Evolutionary conservation across 2,329 filamentous ascomycete species (phyloP).

Genomic region (Ophiostoma ulmi): DNA sequence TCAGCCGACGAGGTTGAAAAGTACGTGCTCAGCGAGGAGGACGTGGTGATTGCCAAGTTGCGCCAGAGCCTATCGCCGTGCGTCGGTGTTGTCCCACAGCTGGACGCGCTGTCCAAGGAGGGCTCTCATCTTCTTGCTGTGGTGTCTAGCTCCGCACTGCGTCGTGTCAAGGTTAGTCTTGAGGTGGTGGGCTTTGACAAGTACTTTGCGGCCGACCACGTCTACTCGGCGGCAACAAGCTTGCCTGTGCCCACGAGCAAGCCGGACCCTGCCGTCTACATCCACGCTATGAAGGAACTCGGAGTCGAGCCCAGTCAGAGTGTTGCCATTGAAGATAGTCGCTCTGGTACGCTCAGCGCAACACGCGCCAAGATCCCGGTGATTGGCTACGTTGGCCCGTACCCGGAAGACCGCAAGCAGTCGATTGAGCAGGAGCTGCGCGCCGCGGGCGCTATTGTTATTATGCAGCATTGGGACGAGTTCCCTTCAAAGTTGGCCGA

Average conservation of each 20-base stretch:
- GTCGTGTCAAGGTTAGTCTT: constrained; percentile 71
- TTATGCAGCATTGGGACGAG: constrained; percentile 58
- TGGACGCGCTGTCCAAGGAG: constrained; percentile 56
- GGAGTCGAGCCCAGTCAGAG: constrained; percentile 66
- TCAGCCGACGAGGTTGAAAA: constrained; percentile 60
- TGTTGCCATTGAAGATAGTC: constrained; percentile 83
- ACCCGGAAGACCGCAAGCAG: constrained; percentile 55
- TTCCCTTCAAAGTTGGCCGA: constrained; percentile 46
- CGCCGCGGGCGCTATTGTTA: constrained; percentile 56
- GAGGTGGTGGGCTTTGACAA: constrained; percentile 73
- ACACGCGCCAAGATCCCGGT: constrained; percentile 73
- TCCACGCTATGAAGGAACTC: constrained; percentile 68
- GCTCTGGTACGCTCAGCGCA: constrained; percentile 70
- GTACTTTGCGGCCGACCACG: constrained; percentile 67
- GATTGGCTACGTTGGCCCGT: constrained; percentile 81
- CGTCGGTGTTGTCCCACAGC: constrained; percentile 60
- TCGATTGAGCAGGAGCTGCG: constrained; percentile 60
- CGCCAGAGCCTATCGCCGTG: constrained; percentile 63
- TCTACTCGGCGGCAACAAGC: constrained; percentile 79
- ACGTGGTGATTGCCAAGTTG: constrained; percentile 77
- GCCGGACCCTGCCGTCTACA: constrained; percentile 84
- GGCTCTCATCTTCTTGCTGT: constrained; percentile 70
- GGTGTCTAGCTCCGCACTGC: constrained; percentile 73
- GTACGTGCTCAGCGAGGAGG: constrained; percentile 74
- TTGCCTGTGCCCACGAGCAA: constrained; percentile 78